Conservation (phyloP, 257 asterid genomes). For the Solanum chiquidenum region DNA sequence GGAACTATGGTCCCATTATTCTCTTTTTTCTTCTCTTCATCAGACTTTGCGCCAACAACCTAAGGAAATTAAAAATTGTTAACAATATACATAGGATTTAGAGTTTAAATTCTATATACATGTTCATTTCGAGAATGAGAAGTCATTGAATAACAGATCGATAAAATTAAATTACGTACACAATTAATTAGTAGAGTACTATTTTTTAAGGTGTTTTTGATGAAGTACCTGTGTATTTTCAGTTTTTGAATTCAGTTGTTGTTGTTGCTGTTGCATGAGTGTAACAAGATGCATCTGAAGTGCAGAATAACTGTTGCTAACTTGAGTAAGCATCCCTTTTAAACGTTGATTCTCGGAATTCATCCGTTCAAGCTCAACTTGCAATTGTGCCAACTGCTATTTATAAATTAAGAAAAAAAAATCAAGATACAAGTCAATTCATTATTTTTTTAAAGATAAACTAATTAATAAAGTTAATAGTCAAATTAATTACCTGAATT, state of each 20-base stretch:
- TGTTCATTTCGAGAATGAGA: not conserved
- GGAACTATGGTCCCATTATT: slow-evolving; percentile 9
- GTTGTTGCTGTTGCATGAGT: slow-evolving; percentile 22
- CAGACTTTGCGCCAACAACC: not conserved
- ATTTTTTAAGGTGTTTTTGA: not conserved
- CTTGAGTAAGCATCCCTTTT: slow-evolving; percentile 69
- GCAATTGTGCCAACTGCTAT: slow-evolving; percentile 50
- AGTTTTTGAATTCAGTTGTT: slow-evolving; percentile 8
- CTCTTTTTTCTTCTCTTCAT: slow-evolving; percentile 2
- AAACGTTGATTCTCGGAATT: slow-evolving; percentile 64
- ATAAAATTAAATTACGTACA: not conserved
- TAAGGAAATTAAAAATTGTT: not conserved
- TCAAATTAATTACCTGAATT: slow-evolving; percentile 40
- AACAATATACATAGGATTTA: not conserved
- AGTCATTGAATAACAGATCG: not conserved
- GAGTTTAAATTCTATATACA: not conserved
- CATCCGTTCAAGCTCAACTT: slow-evolving; percentile 54
- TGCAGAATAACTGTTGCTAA: slow-evolving; percentile 42
- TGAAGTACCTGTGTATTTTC: slow-evolving; percentile 14
- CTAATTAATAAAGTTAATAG: not conserved
- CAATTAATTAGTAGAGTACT: not conserved
- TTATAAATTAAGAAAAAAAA: not conserved
- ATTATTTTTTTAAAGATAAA: no score
- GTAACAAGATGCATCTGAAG: slow-evolving; percentile 56
- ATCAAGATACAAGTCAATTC: not conserved